Base-by-base conservation (phyloP, 371 early-diverging fungal genomes). In the Zopfochytrium polystomum region DNA sequence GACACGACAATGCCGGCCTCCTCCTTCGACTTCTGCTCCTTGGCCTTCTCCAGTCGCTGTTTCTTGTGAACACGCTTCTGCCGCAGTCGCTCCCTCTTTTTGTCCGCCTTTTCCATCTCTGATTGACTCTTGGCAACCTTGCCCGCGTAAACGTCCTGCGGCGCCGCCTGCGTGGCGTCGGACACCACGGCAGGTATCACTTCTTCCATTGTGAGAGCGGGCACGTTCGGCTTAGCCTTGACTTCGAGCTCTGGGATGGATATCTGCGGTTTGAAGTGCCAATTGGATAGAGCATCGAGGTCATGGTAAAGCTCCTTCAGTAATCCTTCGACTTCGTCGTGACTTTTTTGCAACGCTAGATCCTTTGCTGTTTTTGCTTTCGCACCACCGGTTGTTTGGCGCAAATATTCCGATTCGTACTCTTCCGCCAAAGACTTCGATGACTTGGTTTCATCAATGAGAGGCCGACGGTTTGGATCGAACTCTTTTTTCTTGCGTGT, bases 121-220 rank as follows among this genome's bases (percentile, higher is more conserved):
- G 38, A 56, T 27, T 63, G 53, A 27, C 75, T 67, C 60, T 83
- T 85, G 31, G 65, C 74, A 51, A 79, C 79, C 47, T 81, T 79
- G 75, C 88, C 90, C 9, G 83, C 86, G 64, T 85, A 91, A 0
- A 94, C 84, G 79, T 97, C 96, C 70, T 93, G 85, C 25, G 98
- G 96, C 11, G 96, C 93, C 51, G 90, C 77, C 42, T 90, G 76
- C 1, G 84, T 84, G 2, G 90, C 90, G 63, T 88, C 87, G 9
- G 90, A 85, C 26, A 93, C 92, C 62, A 85, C 80, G 29, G 92
- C 84, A 9, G 98, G 98, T 52, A 90, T 89, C 27, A 90, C 88
- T 72, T 97, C 98, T 75, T 97, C 98, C 87, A 96, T 88, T 48
- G 86, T 79, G 63, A 97, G 86, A 1, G 98, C 91, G 5, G 96